phyloP scores from a whole-genome alignment of 345 rosid species.

The Populus tremula region DNA sequence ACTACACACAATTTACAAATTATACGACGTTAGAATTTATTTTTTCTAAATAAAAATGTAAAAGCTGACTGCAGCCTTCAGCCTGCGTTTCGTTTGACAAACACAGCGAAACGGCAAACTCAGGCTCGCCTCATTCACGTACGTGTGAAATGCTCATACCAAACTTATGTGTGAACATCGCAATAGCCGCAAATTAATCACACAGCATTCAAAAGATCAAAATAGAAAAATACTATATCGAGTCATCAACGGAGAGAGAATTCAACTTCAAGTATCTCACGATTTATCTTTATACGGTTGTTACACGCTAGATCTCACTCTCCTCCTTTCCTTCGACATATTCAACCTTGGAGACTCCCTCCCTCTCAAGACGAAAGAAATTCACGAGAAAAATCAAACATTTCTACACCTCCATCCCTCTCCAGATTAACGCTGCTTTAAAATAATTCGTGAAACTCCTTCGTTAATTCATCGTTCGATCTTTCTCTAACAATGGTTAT shows the following conservation, averaged over 20 bases:
- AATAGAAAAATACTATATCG: no score
- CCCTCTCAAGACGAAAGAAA: background rate
- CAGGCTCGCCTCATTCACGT: background rate
- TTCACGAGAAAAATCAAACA: background rate
- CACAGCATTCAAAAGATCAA: no score
- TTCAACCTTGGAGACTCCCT: background rate
- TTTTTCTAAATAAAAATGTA: background rate
- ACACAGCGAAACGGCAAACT: background rate
- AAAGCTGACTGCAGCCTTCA: background rate
- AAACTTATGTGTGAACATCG: background rate
- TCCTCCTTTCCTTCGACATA: background rate
- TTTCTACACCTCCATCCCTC: background rate
- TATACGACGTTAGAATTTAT: no score
- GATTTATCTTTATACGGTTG: background rate
- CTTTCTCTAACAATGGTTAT: conserved; percentile 4
- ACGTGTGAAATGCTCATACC: background rate
- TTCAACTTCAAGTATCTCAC: background rate
- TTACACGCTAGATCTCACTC: background rate
- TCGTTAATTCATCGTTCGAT: background rate
- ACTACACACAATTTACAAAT: no score
- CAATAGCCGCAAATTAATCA: background rate
- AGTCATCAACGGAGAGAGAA: background rate
- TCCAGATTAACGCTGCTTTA: background rate
- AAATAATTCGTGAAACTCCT: background rate
- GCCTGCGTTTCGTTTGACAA: background rate